These are phyloP conservation scores for Metarhizium anisopliae DNA, from an alignment of 2,329 filamentous ascomycete species.

Conservation along the genomic window DNA sequence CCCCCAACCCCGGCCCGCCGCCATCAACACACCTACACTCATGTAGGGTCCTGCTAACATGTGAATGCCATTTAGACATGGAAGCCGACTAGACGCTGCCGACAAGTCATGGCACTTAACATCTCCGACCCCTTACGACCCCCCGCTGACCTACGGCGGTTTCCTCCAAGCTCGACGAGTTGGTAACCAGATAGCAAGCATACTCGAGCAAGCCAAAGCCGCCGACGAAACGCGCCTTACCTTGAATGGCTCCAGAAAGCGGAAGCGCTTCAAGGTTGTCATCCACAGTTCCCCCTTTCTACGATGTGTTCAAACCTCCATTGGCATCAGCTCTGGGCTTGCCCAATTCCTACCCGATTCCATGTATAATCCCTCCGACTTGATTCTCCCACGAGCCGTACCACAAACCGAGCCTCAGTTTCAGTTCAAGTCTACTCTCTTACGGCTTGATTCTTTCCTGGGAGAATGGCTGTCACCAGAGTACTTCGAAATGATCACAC, in stretches of 20 bases:
- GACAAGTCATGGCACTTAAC: slow-evolving; percentile 93
- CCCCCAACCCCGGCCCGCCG: no score
- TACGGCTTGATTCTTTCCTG: slow-evolving; percentile 85
- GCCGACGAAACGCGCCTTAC: slow-evolving; percentile 27
- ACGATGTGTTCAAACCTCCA: slow-evolving; percentile 84
- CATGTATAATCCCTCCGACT: slow-evolving; percentile 22
- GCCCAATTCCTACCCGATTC: slow-evolving; percentile 41
- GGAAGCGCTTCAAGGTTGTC: slow-evolving; percentile 64
- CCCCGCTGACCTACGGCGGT: slow-evolving; percentile 87
- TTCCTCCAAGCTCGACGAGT: slow-evolving; percentile 81
- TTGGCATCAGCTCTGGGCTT: slow-evolving; percentile 80
- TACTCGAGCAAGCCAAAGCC: slow-evolving; percentile 47
- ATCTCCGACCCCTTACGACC: slow-evolving; percentile 90
- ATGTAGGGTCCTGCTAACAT: neutral
- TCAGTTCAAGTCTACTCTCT: slow-evolving; percentile 45
- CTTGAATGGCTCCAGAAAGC: slow-evolving; percentile 23
- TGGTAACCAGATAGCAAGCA: slow-evolving; percentile 72
- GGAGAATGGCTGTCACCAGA: slow-evolving; percentile 92
- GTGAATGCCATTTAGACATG: slow-evolving; percentile 52
- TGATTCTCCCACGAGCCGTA: slow-evolving; percentile 23
- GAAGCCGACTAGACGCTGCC: slow-evolving; percentile 85
- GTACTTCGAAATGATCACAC: slow-evolving; percentile 88
- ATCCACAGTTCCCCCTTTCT: slow-evolving; percentile 92
- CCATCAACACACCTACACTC: neutral
- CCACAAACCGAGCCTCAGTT: slow-evolving; percentile 14